Conservation (phyloP, 768 basidiomycete genomes). For the Porphyrellus cyaneotinctus region DNA sequence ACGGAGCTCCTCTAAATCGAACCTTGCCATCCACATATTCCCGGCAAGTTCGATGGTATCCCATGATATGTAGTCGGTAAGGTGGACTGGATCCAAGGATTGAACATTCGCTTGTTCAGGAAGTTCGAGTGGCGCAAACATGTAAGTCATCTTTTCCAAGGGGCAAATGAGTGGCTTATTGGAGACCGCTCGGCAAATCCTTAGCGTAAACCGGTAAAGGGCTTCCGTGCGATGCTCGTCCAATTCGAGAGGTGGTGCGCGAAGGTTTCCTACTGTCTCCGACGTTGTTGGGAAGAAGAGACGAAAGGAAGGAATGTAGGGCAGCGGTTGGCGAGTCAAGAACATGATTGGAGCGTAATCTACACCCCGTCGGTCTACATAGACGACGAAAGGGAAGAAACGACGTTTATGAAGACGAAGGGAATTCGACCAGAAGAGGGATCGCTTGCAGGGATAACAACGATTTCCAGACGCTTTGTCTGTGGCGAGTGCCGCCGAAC, state of each 20-base stretch:
- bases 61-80: slow-evolving; percentile 60
- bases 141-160: slow-evolving; percentile 53
- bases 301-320: slow-evolving; percentile 50
- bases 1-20: slow-evolving; percentile 38
- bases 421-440: slow-evolving; percentile 65
- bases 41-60: slow-evolving; percentile 50
- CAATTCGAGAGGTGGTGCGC: slow-evolving; percentile 47
- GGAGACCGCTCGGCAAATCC: slow-evolving; percentile 55
- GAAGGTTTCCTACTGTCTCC: slow-evolving; percentile 40
- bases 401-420: slow-evolving; percentile 19
- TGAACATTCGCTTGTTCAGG: slow-evolving; percentile 28
- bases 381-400: slow-evolving; percentile 40
- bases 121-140: slow-evolving; percentile 58
- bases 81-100: slow-evolving; percentile 20
- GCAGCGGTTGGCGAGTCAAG: slow-evolving; percentile 65
- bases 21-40: slow-evolving; percentile 46
- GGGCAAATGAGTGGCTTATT: slow-evolving; percentile 67
- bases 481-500: slow-evolving; percentile 14
- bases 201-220: slow-evolving; percentile 59
- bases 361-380: slow-evolving; percentile 26
- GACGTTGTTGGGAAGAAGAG: slow-evolving; percentile 55
- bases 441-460: slow-evolving; percentile 52
- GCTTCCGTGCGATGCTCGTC: slow-evolving; percentile 42
- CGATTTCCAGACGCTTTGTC: slow-evolving; percentile 41
- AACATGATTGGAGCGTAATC: slow-evolving; percentile 58